Evolutionary conservation across 2,329 filamentous ascomycete species (phyloP), one percentile per base, ranked within the genome.

Genomic region (Fusarium stilboides): DNA sequence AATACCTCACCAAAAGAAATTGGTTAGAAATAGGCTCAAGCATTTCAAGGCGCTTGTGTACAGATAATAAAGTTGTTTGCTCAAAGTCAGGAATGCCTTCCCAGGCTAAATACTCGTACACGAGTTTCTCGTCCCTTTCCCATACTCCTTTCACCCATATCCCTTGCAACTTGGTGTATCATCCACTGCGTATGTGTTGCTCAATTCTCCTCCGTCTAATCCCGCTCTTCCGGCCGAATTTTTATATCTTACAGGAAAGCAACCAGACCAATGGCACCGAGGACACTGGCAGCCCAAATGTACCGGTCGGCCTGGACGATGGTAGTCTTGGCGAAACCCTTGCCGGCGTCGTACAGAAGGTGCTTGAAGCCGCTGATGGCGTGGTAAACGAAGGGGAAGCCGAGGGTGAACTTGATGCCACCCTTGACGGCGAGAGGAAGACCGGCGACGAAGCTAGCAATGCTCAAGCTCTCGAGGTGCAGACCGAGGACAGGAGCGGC

Each of bases 401-500:
- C 85, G 45, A 86, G 75, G 26, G 81, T 71, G 75, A 87, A 82
- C 83, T 89, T 89, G 79, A 87, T 51, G 28, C 75, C 83, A 63
- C 84, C 86, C 82, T 91, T 90, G 77, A 84, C 82, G 57, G 86
- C 83, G 12, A 89, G 79, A 20, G 91, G 87, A 26, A 92, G 79
- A 6, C 82, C 82, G 24, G 86, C 88, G 36, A 89, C 88, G 47
- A 89, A 82, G 26, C 88, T 86, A 28, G 88, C 90, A 10, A 92
- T 76, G 46, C 88, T 84, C 52, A 84, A 82, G 60, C 82, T 85
- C 84, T 89, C 87, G 62, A 89, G 77, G 81, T 89, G 87, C 81
- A 84, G 85, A 71, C 87, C 94, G 56, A 93, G 80, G 43, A 92
- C 81, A 7, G 94, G 94, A 0, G 94, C 90, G 70, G 88, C 88